phyloP scores from a whole-genome alignment of 257 asterid genomes.

The Primulina eburnea region DNA sequence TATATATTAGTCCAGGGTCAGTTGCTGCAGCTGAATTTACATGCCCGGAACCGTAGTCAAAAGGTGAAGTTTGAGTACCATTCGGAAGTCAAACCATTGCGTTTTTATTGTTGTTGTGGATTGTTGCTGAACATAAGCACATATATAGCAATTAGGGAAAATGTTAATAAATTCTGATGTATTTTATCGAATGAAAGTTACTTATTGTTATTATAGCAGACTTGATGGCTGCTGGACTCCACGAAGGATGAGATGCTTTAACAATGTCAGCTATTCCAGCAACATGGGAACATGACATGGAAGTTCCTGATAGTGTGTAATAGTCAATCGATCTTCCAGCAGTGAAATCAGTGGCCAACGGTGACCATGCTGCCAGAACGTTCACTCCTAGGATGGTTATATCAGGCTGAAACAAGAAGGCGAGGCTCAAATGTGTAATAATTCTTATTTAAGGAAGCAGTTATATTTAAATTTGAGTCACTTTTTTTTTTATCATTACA shows the following conservation, averaged over 20 bases:
- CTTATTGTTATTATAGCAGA: slow-evolving; percentile 72
- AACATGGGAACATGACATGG: slow-evolving; percentile 67
- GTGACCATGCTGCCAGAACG: slow-evolving; percentile 68
- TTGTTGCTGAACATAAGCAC: slow-evolving; percentile 31
- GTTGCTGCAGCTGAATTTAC: slow-evolving; percentile 53
- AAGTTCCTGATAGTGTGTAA: slow-evolving; percentile 58
- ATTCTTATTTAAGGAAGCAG: too few relatives aligned
- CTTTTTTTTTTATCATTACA: too few relatives aligned
- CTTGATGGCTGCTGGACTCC: slow-evolving; percentile 67
- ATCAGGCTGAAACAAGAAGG: slow-evolving; percentile 48
- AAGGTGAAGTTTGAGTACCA: slow-evolving; percentile 41
- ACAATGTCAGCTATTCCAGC: slow-evolving; percentile 57
- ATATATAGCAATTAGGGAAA: slow-evolving; percentile 1
- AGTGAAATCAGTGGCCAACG: slow-evolving; percentile 32
- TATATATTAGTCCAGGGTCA: slow-evolving; percentile 57
- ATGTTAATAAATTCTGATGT: neutral
- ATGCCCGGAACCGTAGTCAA: slow-evolving; percentile 61
- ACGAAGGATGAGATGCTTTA: slow-evolving; percentile 50
- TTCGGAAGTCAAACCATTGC: slow-evolving; percentile 45
- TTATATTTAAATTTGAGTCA: too few relatives aligned
- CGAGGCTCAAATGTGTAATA: neutral
- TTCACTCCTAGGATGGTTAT: slow-evolving; percentile 60
- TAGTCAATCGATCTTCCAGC: slow-evolving; percentile 44
- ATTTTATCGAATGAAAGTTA: slow-evolving; percentile 17
- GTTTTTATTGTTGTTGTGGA: slow-evolving; percentile 39